Evolutionary conservation across 2,329 filamentous ascomycete genomes (phyloP), one percentile per base, ranked within the genome.

Genomic region (Zopfia rhizophila): DNA sequence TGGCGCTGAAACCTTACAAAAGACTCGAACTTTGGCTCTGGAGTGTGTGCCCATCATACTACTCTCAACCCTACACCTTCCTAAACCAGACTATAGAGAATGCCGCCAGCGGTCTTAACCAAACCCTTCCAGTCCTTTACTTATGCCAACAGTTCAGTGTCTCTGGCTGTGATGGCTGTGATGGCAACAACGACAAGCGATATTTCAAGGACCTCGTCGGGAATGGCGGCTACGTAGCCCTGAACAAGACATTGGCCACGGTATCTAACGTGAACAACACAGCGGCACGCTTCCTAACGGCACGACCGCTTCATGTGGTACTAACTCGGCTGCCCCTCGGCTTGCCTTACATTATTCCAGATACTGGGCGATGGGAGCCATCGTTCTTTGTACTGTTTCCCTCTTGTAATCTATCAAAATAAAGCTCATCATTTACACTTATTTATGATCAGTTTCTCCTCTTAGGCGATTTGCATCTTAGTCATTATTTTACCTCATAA

Each of bases 231-330:
- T 85, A 85, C 55, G 64, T 65, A 3, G 72, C 65, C 3, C 74
- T 89, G 39, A 86, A 91, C 73, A 78, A 83, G 58, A 78, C 77
- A 0, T 56, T 90, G 2, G 79, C 90, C 45, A 80, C 76, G 10
- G 80, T 92, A 1, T 82, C 80, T 2, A 72, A 78, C 39, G 79
- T 87, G 50, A 86, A 89, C 44, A 84, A 84, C 37, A 87, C 80
- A 91, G 91, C 66, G 90, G 90, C n/a, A 89, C 87, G 0, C 74
- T 93, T 3, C 82, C 85, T 21, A 87, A 88, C 56, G 77, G 70
- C 2, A 78, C 76, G 0, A 75, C 73, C 2, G 70, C 74, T 2
- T 60, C 72, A 7, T 72, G 72, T 12, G 72, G 72, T 2, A 58
- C 57, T 1, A 66, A 70, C 14, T 63, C 63, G 25, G 58, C 59